Conservation (phyloP, 2,329 filamentous ascomycete genomes). For the Endocalyx cinctus region DNA sequence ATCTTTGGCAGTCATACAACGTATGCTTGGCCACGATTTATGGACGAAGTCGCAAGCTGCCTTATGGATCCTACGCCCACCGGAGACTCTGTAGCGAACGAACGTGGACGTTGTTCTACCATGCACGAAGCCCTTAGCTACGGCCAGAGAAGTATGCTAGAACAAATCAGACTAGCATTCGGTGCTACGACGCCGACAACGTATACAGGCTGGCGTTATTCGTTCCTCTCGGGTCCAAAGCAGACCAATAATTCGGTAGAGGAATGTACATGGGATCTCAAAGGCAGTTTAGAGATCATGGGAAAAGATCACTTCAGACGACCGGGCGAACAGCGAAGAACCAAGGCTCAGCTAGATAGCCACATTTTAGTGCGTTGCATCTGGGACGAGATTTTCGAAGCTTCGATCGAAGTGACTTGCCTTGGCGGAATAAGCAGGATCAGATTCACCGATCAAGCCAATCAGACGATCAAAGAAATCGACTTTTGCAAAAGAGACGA, state of each 20-base stretch:
- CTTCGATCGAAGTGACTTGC: slow-evolving; percentile 16
- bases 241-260: too few species aligned
- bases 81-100: slow-evolving; percentile 35
- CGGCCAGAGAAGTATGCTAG: slow-evolving; percentile 66
- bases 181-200: slow-evolving; percentile 67
- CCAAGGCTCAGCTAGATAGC: slow-evolving; percentile 5
- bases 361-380: slow-evolving; percentile 6
- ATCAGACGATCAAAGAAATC: slow-evolving; percentile 14
- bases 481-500: slow-evolving; percentile 11
- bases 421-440: slow-evolving; percentile 23
- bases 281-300: slow-evolving; percentile 63
- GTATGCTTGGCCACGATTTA: slow-evolving; percentile 64
- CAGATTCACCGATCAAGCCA: slow-evolving; percentile 18
- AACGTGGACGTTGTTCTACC: slow-evolving; percentile 36
- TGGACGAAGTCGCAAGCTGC: slow-evolving; percentile 60
- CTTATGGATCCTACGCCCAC: slow-evolving; percentile 33
- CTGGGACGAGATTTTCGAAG: slow-evolving; percentile 14
- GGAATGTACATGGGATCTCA: slow-evolving; percentile 61
- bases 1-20: slow-evolving; percentile 69
- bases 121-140: slow-evolving; percentile 42
- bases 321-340: slow-evolving; percentile 49
- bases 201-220: slow-evolving; percentile 40
- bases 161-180: slow-evolving; percentile 67
- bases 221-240: slow-evolving; percentile 38
- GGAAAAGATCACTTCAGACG: slow-evolving; percentile 65